Percentiles rank a stretch among this genome's conserved stretches.
phyloP scores from a whole-genome alignment of 2,329 filamentous ascomycete genomes.

The Fusarium tupiense region DNA sequence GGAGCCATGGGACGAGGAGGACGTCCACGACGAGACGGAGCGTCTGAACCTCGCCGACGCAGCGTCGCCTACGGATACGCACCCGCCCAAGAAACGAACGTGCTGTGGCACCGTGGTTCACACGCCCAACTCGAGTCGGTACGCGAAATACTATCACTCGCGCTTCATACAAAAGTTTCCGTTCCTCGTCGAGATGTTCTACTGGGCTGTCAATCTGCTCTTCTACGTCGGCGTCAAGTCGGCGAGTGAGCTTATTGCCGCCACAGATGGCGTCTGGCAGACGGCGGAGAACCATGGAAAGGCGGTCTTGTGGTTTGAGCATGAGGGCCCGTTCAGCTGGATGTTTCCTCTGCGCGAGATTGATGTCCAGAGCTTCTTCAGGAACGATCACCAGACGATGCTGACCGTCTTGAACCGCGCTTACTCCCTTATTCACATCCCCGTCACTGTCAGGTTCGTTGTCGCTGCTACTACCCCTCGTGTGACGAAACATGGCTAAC shows the following conservation, averaged over 20 bases:
- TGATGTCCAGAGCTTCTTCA: slow-evolving; percentile 66
- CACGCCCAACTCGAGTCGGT: slow-evolving; percentile 70
- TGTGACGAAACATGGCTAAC: background rate
- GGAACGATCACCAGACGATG: slow-evolving; percentile 61
- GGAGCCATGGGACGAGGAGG: slow-evolving; percentile 38
- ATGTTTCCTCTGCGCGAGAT: slow-evolving; percentile 63
- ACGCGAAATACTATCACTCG: slow-evolving; percentile 67
- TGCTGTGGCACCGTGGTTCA: slow-evolving; percentile 60
- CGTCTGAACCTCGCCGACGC: slow-evolving; percentile 10
- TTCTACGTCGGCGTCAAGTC: slow-evolving; percentile 60
- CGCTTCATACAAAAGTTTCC: slow-evolving; percentile 72
- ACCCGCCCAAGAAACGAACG: slow-evolving; percentile 58
- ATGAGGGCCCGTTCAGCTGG: slow-evolving; percentile 59
- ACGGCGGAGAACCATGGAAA: slow-evolving; percentile 65
- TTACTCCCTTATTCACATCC: slow-evolving; percentile 69
- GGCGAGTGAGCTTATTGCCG: slow-evolving; percentile 46
- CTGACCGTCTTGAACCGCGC: slow-evolving; percentile 66
- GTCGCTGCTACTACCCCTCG: background rate
- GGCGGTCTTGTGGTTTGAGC: slow-evolving; percentile 64
- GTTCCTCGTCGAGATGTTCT: slow-evolving; percentile 78
- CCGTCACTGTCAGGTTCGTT: slow-evolving; percentile 51
- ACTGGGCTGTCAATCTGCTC: slow-evolving; percentile 73
- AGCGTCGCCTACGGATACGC: slow-evolving; percentile 37
- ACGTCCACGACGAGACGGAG: slow-evolving; percentile 35
- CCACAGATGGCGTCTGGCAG: slow-evolving; percentile 60